Conservation (phyloP, 2,329 filamentous ascomycete genomes). For the Colletotrichum sp. region DNA sequence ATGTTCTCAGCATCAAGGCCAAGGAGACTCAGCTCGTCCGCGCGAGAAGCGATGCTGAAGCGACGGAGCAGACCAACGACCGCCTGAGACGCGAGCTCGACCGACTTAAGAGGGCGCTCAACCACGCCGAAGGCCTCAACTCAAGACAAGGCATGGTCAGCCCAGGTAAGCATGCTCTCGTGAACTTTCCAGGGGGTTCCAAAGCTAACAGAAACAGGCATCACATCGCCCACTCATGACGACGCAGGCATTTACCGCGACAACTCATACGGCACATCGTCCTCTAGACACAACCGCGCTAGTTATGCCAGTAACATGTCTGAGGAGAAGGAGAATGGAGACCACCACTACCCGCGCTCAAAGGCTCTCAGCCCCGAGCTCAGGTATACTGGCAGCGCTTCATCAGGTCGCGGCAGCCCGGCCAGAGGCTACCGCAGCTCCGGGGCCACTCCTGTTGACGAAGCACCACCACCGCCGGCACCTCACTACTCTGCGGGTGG, state of each 20-base stretch:
- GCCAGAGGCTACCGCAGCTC: conserved; percentile 57
- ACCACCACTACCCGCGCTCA: conserved; percentile 49
- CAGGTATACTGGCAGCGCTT: conserved; percentile 55
- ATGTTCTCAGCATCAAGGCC: conserved; percentile 95
- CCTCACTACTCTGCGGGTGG: conserved; percentile 18
- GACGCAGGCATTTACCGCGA: conserved; percentile 67
- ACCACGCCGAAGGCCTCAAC: conserved; percentile 61
- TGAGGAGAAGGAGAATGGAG: conserved; percentile 80
- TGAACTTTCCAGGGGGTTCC: not conserved
- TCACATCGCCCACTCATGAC: conserved; percentile 60
- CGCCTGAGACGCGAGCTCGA: conserved; percentile 88
- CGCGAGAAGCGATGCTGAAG: conserved; percentile 87
- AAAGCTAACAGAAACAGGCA: conserved; percentile 28
- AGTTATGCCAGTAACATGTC: conserved; percentile 71
- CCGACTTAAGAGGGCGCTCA: conserved; percentile 85
- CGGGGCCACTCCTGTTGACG: conserved; percentile 20
- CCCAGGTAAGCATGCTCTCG: conserved; percentile 25
- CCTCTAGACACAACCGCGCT: conserved; percentile 53
- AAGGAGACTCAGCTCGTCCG: conserved; percentile 97
- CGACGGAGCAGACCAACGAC: conserved; percentile 85
- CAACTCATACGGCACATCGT: conserved; percentile 31
- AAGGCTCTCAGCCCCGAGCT: conserved; percentile 60
- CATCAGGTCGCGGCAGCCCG: conserved; percentile 65
- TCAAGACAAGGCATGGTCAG: conserved; percentile 28
- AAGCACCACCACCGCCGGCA: not conserved